These are phyloP conservation scores for Lachnellula arida DNA, from an alignment of 2,329 filamentous ascomycete genomes.

Conservation along the genomic window DNA sequence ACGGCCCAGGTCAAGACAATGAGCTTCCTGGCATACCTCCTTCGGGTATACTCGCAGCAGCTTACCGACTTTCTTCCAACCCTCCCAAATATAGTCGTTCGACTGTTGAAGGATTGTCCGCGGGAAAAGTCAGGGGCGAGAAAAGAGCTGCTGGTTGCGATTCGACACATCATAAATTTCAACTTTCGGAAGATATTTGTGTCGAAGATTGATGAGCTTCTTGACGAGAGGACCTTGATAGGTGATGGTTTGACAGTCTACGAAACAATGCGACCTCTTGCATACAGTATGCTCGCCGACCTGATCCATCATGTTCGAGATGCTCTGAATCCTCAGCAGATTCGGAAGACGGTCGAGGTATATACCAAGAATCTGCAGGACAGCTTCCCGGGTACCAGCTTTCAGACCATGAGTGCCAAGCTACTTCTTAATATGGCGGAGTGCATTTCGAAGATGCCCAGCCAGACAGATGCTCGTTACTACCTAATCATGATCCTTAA, in stretches of 20 bases:
- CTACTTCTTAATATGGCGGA: conserved; percentile 96
- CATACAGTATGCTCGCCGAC: conserved; percentile 98
- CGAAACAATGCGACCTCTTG: conserved; percentile 90
- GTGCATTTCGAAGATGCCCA: conserved; percentile 87
- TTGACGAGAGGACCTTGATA: conserved; percentile 91
- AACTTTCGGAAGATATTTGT: conserved; percentile 96
- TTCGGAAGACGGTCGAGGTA: conserved; percentile 91
- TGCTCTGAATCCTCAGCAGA: conserved; percentile 81
- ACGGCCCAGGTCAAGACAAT: conserved; percentile 98
- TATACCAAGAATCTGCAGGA: conserved; percentile 96
- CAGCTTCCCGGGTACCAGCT: conserved; percentile 94
- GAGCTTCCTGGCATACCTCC: conserved; percentile 93
- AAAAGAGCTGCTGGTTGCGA: conserved; percentile 93
- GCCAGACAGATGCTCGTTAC: conserved; percentile 91
- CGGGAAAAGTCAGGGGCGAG: conserved; percentile 88
- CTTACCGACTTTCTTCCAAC: conserved; percentile 82
- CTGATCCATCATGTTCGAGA: conserved; percentile 96
- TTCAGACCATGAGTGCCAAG: conserved; percentile 99
- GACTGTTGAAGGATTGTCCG: conserved; percentile 88
- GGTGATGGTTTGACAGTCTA: conserved; percentile 95
- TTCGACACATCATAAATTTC: conserved; percentile 98
- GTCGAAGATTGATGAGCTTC: conserved; percentile 86
- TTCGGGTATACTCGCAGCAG: conserved; percentile 82
- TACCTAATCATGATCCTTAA: conserved; percentile 97
- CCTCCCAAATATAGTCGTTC: conserved; percentile 83